phyloP scores from a whole-genome alignment of 352 stramenopile genomes.

The Phytophthora hibernalis region DNA sequence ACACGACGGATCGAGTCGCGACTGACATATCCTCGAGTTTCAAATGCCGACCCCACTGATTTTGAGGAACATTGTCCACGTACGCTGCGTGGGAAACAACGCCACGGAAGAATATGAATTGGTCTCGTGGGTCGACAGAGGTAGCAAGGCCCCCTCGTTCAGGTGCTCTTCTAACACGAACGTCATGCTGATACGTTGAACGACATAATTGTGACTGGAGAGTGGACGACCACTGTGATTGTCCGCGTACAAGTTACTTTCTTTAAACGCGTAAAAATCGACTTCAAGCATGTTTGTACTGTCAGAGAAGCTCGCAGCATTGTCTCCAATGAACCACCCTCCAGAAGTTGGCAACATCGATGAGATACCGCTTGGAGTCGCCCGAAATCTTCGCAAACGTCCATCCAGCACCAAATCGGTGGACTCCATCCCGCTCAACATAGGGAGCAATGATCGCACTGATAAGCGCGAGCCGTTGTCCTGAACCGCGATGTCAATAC shows the following conservation, averaged over 20 bases:
- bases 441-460: conserved; percentile 15
- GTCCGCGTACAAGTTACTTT: not conserved
- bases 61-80: not conserved
- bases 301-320: conserved; percentile 9
- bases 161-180: conserved; percentile 11
- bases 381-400: conserved; percentile 35
- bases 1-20: conserved; percentile 1
- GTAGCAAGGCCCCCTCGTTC: not conserved
- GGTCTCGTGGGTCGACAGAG: not conserved
- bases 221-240: not conserved
- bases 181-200: conserved; percentile 5
- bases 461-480: conserved; percentile 7
- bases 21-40: conserved; percentile 8
- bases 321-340: conserved; percentile 15
- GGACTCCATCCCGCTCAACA: not conserved
- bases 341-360: conserved; percentile 19
- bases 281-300: conserved; percentile 1
- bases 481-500: conserved; percentile 25
- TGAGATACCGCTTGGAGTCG: conserved; percentile 36
- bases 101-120: conserved; percentile 16
- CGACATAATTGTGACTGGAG: not conserved
- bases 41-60: not conserved
- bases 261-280: conserved; percentile 10
- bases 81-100: conserved; percentile 8
- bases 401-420: conserved; percentile 38